These are phyloP conservation scores for Dalbergia oliveri DNA, from an alignment of 306 rosid genomes.

Conservation along the genomic window DNA sequence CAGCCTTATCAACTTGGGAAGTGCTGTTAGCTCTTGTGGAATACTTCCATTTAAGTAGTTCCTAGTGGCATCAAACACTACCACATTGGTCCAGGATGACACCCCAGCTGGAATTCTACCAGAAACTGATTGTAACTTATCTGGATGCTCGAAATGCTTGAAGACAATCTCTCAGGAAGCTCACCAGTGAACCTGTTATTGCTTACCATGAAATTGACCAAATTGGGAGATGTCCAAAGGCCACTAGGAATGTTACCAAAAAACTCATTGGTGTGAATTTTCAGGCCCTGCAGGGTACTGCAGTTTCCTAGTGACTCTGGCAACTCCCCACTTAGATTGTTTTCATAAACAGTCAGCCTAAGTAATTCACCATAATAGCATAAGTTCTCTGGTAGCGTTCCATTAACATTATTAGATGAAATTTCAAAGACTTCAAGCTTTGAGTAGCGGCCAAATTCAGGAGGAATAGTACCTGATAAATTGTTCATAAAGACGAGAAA, in stretches of 20 bases:
- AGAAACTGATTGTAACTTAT: slow-evolving; percentile 64
- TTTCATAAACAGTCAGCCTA: slow-evolving; percentile 52
- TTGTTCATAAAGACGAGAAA: slow-evolving; percentile 58
- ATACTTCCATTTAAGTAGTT: slow-evolving; percentile 65
- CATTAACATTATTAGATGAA: slow-evolving; percentile 54
- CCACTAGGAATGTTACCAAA: slow-evolving; percentile 72
- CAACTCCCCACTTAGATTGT: slow-evolving; percentile 64
- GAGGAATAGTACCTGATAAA: slow-evolving; percentile 67
- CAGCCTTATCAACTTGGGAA: slow-evolving; percentile 47
- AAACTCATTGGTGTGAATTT: slow-evolving; percentile 51
- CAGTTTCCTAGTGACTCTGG: slow-evolving; percentile 76
- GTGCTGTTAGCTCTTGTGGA: slow-evolving; percentile 65
- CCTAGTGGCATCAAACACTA: slow-evolving; percentile 57
- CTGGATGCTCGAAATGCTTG: slow-evolving; percentile 54
- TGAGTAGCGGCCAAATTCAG: slow-evolving; percentile 64
- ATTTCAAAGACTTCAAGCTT: slow-evolving; percentile 51
- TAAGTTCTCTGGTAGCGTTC: slow-evolving; percentile 67
- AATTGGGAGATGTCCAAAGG: slow-evolving; percentile 64
- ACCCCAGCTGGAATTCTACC: slow-evolving; percentile 68
- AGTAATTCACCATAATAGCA: slow-evolving; percentile 57
- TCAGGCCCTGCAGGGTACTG: slow-evolving; percentile 38
- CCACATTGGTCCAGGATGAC: slow-evolving; percentile 59
- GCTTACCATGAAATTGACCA: slow-evolving; percentile 45
- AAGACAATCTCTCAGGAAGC: slow-evolving; percentile 62
- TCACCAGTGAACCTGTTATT: slow-evolving; percentile 63